A percentile compares a stretch with the other conserved stretches of the same genome.
Evolutionary conservation across 75 land plant genomes (phyloP).

Genomic region (Ceratopteris richardii): DNA sequence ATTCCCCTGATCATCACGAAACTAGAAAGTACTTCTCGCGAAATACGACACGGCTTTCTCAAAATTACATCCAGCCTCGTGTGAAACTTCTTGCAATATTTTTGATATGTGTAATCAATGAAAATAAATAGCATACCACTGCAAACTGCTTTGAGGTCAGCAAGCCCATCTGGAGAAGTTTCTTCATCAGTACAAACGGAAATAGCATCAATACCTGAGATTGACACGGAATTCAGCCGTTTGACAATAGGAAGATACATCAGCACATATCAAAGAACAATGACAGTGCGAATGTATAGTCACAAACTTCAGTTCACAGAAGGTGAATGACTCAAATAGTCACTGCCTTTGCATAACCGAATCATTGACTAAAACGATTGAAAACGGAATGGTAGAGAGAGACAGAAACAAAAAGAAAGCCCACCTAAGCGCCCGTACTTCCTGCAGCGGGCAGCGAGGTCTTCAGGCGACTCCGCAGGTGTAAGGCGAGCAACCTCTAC

Average conservation of each 20-base stretch:
- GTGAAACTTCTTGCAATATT: no score
- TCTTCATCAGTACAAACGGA: constrained; percentile 34
- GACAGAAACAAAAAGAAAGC: constrained; percentile 1
- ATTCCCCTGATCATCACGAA: no score
- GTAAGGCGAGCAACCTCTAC: constrained; percentile 21
- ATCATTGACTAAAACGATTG: no score
- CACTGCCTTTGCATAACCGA: not conserved
- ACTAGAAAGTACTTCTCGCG: no score
- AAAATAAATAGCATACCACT: not conserved
- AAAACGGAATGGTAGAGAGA: not conserved
- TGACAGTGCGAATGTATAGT: not conserved
- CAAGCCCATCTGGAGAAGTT: constrained; percentile 25
- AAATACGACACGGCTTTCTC: no score
- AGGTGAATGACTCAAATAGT: not conserved
- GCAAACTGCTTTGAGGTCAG: constrained; percentile 25
- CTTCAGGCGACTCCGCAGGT: constrained; percentile 22
- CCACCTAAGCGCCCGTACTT: constrained; percentile 24
- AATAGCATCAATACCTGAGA: constrained; percentile 23
- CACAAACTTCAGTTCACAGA: not conserved
- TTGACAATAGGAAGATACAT: not conserved
- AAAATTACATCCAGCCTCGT: no score
- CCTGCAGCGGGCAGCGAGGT: constrained; percentile 16
- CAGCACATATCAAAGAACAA: not conserved
- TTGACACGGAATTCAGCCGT: not conserved
- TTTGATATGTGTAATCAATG: no score